Conservation (phyloP, 257 asterid species). For the Plantago elongata region DNA sequence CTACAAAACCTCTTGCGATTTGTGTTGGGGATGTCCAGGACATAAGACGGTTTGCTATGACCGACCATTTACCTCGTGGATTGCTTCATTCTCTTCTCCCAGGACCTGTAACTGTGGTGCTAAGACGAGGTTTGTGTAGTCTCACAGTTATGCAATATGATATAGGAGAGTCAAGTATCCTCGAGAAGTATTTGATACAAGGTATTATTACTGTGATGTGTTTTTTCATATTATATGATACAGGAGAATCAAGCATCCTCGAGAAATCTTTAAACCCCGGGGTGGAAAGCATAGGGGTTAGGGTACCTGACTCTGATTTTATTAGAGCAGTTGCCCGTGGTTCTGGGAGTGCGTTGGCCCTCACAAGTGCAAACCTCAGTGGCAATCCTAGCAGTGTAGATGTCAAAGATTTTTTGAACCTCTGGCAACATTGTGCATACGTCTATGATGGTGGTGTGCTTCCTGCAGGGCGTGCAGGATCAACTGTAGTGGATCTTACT, state of each 20-base stretch:
- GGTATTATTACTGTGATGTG: no score
- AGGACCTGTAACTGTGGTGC: constrained; percentile 82
- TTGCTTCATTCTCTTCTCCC: constrained; percentile 77
- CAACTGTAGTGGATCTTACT: constrained; percentile 81
- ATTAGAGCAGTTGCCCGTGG: constrained; percentile 68
- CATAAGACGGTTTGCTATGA: constrained; percentile 58
- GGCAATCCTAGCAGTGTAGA: constrained; percentile 80
- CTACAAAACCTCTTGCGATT: constrained; percentile 81
- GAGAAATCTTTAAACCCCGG: constrained; percentile 84
- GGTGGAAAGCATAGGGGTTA: constrained; percentile 73
- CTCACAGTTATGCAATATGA: constrained; percentile 6
- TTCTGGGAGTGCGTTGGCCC: constrained; percentile 75
- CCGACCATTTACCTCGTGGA: constrained; percentile 63
- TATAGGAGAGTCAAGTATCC: constrained; percentile 74
- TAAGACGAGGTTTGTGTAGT: constrained; percentile 58
- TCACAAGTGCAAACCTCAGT: constrained; percentile 89
- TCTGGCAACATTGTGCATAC: constrained; percentile 71
- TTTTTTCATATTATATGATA: not conserved
- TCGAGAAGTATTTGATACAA: constrained; percentile 23
- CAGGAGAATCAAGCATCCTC: constrained; percentile 78
- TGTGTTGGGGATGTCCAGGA: constrained; percentile 78
- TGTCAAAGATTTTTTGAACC: constrained; percentile 67
- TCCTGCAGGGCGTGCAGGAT: constrained; percentile 88
- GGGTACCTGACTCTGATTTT: constrained; percentile 70
- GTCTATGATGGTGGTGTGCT: constrained; percentile 74